Base-by-base conservation (phyloP, 2,329 filamentous ascomycete species). In the Penicillium crustosum region DNA sequence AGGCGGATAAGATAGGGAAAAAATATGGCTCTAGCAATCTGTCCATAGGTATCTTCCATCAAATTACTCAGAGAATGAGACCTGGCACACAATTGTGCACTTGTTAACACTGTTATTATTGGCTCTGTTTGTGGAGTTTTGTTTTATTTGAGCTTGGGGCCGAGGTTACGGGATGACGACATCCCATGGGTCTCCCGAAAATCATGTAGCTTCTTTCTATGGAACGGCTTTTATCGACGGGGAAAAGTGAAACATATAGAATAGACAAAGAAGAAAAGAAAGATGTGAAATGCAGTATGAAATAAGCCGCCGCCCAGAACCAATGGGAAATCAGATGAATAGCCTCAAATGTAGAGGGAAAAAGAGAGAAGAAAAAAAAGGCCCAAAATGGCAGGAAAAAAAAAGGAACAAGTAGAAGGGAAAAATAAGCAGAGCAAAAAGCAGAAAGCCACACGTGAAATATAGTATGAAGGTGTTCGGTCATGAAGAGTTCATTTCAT, bases 401-500 rank as follows among this genome's bases (percentile, higher is more conserved):
- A 49, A 52, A 50, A 51, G 44, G 27, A 42, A 31, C 53, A 57
- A 42, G 29, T 9, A 9, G 6, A 15, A 19, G 2, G 15, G 6
- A 33, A 35, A 23, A 54, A 47, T 10, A 17, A 58, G 4, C 4
- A 31, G 49, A 53, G 52, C 51, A 41, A 23, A 42, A 41, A 54
- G 33, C 6, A 17, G 33, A 35, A 59, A 39, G 33, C 27, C 38
- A 55, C 39, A 55, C 52, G 38, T 53, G 27, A 55, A 50, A 49
- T 23, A 38, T 36, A 52, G 36, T 55, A 51, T 44, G 50, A 36
- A 53, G 41, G 36, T 54, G 31, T 29, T 53, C 43, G 56, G 48
- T 53, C 39, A 49, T 45, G 36, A 60, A 58, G 59, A 53, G 51
- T 55, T 62, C 51, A 59, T 62, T 68, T 73, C 68, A 69, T 70